Percentiles rank a stretch among this genome's conserved stretches.
phyloP scores from a whole-genome alignment of 192 early-diverging fungal genomes.

The Coemansia sp. region DNA sequence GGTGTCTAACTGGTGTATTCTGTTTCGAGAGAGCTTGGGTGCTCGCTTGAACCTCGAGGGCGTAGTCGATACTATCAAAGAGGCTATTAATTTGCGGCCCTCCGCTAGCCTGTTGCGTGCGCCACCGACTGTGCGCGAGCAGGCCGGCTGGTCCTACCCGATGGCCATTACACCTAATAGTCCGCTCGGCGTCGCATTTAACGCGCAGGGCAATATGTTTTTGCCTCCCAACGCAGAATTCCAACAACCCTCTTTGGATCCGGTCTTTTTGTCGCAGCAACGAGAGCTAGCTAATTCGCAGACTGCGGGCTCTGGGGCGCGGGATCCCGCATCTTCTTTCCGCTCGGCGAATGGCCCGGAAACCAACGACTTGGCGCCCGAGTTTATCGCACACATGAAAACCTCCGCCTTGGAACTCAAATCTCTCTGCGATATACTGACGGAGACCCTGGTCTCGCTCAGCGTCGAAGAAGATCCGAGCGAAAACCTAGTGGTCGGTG shows the following conservation, averaged over 20 bases:
- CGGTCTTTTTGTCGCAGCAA: conserved; percentile 37
- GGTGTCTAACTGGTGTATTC: conserved; percentile 53
- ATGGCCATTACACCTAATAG: conserved; percentile 4
- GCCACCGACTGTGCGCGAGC: conserved; percentile 28
- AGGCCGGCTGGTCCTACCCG: conserved; percentile 42
- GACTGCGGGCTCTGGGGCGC: neutral
- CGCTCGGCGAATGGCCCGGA: conserved; percentile 3
- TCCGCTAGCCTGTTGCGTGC: conserved; percentile 26
- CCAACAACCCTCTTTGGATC: conserved; percentile 6
- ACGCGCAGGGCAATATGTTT: conserved; percentile 13
- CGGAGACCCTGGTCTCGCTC: conserved; percentile 44
- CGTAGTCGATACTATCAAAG: conserved; percentile 39
- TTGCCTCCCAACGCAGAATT: neutral
- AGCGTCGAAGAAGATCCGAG: conserved; percentile 44
- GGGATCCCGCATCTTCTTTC: neutral
- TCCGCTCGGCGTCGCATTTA: conserved; percentile 2
- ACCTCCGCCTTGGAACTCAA: conserved; percentile 31
- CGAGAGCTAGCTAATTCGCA: conserved; percentile 27
- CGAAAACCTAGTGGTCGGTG: conserved; percentile 31
- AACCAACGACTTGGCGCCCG: conserved; percentile 20
- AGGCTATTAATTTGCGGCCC: conserved; percentile 27
- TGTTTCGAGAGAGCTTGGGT: conserved; percentile 28
- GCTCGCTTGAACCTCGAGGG: conserved; percentile 40
- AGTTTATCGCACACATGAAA: conserved; percentile 46
- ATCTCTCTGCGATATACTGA: conserved; percentile 47